Evolutionary conservation across 495 filamentous ascomycete species (phyloP), one percentile per base, ranked within the genome.

Genomic region (Mytilinidion resinicola): DNA sequence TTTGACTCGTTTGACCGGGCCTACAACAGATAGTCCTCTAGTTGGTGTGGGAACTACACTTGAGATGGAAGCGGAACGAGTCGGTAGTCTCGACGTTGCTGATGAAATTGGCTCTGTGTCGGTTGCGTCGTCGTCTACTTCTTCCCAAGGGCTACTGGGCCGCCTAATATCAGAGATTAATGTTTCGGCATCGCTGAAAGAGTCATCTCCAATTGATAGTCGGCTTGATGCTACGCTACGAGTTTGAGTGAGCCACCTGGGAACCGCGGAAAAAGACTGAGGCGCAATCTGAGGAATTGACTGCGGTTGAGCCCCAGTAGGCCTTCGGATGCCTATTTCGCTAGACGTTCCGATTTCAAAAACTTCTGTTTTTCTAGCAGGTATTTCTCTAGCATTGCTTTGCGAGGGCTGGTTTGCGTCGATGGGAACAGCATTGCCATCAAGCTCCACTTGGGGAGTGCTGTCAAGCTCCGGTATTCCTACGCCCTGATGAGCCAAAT

Each of bases 21-120:
- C 62, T 7, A 65, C 62, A 8, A 65, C 55, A 1, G 62, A 61
- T 9, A 65, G 47, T 4, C 62, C 62, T 21, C 62, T 59, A 12
- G 62, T 65, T n/a, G 62, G 62, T 8, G 62, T 65, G 15, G 60
- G 60, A n/a, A 65, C 55, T 39, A 64, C 60, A 48, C 62, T 64
- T 14, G 57, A 44, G 1, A 59, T 54, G n/a, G 60, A 63, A 30
- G 41, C 42, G 20, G 50, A 37, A n/a, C 62, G 17, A 0, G 54
- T 59, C 4, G 55, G 62, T 30, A 59, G 42, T 15, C 14, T 49
- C 10, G 62, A 60, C 30, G 42, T 57, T 33, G 1, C 9, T 3
- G 21, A 46, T 15, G 62, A 64, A 17, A 57, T 57, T 2, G 62
- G 62, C 17, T 64, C 62, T 14, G 51, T 9, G 21, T 61, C 62